A percentile compares a stretch with the other conserved stretches of the same genome.
phyloP scores from a whole-genome alignment of 2,329 filamentous ascomycete genomes.

The Raffaelea ambrosiae region DNA sequence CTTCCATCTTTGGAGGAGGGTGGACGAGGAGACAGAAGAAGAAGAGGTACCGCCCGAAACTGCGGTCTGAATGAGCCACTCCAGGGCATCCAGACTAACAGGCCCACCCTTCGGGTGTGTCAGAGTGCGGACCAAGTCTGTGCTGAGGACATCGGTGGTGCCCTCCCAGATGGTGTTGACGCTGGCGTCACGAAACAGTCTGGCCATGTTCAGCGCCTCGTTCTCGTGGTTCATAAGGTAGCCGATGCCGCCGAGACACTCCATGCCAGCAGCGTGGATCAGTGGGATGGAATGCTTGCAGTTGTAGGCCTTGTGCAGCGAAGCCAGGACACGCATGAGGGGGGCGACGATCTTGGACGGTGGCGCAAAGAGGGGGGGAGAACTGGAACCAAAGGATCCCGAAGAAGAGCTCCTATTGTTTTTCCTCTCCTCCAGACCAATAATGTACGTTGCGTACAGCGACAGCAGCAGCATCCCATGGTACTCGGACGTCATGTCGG shows the following conservation, averaged over 20 bases:
- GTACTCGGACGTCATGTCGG: slow-evolving; percentile 46
- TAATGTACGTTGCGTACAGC: slow-evolving; percentile 43
- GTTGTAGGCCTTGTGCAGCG: slow-evolving; percentile 50
- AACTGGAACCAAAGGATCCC: neutral
- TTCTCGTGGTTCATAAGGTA: slow-evolving; percentile 55
- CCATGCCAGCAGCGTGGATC: slow-evolving; percentile 50
- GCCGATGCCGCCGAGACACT: slow-evolving; percentile 56
- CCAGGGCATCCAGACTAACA: slow-evolving; percentile 32
- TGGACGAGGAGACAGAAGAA: neutral
- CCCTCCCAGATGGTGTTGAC: slow-evolving; percentile 57
- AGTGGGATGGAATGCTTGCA: slow-evolving; percentile 41
- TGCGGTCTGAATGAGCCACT: slow-evolving; percentile 24
- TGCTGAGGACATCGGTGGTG: slow-evolving; percentile 61
- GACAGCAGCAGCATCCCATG: slow-evolving; percentile 46
- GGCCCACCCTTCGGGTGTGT: slow-evolving; percentile 32
- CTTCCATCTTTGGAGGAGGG: slow-evolving; percentile 28
- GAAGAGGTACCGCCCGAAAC: neutral
- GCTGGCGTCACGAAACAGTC: slow-evolving; percentile 55
- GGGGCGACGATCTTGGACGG: slow-evolving; percentile 24
- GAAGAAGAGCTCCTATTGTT: slow-evolving; percentile 9
- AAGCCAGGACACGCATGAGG: slow-evolving; percentile 50
- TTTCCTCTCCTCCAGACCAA: slow-evolving; percentile 40
- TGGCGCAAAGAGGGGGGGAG: slow-evolving; percentile 16
- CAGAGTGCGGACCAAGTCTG: slow-evolving; percentile 37
- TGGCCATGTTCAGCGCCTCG: slow-evolving; percentile 57